Conservation (phyloP, 805 yeast species). For the Yueomyces sp. region DNA sequence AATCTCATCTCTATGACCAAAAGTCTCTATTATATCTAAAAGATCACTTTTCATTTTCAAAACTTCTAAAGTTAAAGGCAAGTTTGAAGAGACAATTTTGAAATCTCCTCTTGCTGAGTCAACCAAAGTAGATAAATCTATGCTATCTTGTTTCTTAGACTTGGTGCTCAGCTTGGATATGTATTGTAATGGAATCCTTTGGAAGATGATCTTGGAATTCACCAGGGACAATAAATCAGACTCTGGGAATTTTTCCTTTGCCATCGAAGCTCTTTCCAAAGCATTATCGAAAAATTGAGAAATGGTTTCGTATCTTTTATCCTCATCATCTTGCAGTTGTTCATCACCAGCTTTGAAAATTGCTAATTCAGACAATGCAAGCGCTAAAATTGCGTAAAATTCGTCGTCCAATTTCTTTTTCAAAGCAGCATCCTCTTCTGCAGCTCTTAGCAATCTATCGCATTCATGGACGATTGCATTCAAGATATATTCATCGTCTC, state of each 20-base stretch:
- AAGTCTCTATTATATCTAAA: slow-evolving; percentile 51
- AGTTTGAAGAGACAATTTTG: slow-evolving; percentile 28
- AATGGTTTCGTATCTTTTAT: slow-evolving; percentile 25
- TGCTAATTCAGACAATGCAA: slow-evolving; percentile 54
- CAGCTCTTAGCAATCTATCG: slow-evolving; percentile 53
- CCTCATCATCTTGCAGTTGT: slow-evolving; percentile 1
- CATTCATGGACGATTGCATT: slow-evolving; percentile 90
- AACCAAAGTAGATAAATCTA: slow-evolving; percentile 29
- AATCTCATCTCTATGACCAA: slow-evolving; percentile 40
- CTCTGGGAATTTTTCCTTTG: slow-evolving; percentile 37
- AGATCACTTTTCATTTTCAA: slow-evolving; percentile 53
- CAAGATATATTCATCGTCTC: slow-evolving; percentile 49
- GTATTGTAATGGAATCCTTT: slow-evolving; percentile 44
- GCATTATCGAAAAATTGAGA: slow-evolving; percentile 56
- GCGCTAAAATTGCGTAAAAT: slow-evolving; percentile 64
- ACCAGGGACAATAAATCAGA: slow-evolving; percentile 37
- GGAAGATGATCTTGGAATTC: slow-evolving; percentile 40
- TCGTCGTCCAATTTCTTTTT: slow-evolving; percentile 28
- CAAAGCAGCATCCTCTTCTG: slow-evolving; percentile 11
- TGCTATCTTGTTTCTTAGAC: slow-evolving; percentile 18
- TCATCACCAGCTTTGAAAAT: slow-evolving; percentile 37
- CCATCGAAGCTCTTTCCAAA: slow-evolving; percentile 51
- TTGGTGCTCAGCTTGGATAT: slow-evolving; percentile 38
- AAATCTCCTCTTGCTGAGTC: slow-evolving; percentile 35
- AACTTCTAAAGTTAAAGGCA: slow-evolving; percentile 34